Evolutionary conservation across 441 rosid genomes (phyloP).

Genomic region (Gossypium schwendimanii): DNA sequence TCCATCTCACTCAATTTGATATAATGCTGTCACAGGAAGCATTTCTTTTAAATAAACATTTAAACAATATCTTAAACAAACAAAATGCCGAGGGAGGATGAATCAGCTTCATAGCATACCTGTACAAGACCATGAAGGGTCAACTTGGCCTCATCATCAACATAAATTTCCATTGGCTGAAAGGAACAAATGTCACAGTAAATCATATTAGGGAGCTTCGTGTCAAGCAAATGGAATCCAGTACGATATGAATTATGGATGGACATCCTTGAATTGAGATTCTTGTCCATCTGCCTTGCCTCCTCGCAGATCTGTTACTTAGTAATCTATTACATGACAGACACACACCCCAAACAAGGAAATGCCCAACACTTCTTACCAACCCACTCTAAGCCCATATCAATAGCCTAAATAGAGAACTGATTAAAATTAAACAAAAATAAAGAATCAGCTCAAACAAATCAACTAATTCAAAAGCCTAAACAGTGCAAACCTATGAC

Average conservation of each 20-base stretch:
- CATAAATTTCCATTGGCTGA: conserved; percentile 99
- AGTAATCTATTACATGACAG: conserved; percentile 12
- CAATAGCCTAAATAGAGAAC: not conserved
- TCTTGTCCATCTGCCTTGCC: conserved; percentile 45
- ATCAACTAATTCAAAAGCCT: conserved; percentile 3
- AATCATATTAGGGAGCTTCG: conserved; percentile 64
- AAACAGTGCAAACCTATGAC: conserved; percentile 1
- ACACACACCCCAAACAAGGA: conserved; percentile 6
- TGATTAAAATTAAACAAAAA: not conserved
- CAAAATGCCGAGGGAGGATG: not conserved
- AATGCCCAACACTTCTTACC: conserved; percentile 11
- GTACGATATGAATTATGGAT: conserved; percentile 51
- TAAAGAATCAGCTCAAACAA: not conserved
- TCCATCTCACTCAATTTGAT: conserved; percentile 91
- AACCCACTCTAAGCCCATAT: conserved; percentile 4
- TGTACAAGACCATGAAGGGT: conserved; percentile 98
- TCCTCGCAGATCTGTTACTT: conserved; percentile 34
- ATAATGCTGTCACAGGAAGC: conserved; percentile 60
- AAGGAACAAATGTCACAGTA: conserved; percentile 71
- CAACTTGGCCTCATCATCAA: conserved; percentile 96
- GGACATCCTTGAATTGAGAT: conserved; percentile 38
- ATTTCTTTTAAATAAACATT: not conserved
- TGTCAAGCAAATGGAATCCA: conserved; percentile 58
- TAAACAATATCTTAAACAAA: not conserved
- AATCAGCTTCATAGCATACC: conserved; percentile 29